Percentiles rank a stretch among this genome's conserved stretches.
These are phyloP conservation scores for Sordariomycetes sp. DNA, from an alignment of 2,329 filamentous ascomycete genomes.

Conservation along the genomic window DNA sequence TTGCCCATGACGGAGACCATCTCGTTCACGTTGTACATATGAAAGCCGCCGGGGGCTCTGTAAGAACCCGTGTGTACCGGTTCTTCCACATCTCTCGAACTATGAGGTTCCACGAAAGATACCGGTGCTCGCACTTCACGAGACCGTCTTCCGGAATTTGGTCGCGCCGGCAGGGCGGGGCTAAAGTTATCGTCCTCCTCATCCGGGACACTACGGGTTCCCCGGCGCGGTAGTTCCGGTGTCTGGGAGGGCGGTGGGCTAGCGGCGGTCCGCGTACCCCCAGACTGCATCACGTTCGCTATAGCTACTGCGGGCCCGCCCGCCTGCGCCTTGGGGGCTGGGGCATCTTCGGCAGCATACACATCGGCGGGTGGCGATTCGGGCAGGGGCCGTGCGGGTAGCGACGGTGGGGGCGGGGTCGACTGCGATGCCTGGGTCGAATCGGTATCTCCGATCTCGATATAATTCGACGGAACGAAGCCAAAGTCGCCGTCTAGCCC, in stretches of 20 bases:
- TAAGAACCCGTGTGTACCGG: not conserved
- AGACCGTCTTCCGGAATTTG: not conserved
- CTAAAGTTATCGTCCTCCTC: conserved; percentile 14
- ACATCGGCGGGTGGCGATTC: conserved; percentile 9
- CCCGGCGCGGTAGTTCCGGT: conserved; percentile 3
- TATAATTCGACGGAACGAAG: conserved; percentile 93
- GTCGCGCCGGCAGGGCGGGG: conserved; percentile 22
- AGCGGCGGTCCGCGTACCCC: not conserved
- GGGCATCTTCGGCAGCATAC: not conserved
- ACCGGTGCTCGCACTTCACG: not conserved
- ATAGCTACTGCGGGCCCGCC: conserved; percentile 6
- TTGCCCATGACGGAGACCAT: conserved; percentile 96
- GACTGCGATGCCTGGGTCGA: conserved; percentile 21
- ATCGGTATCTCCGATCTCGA: conserved; percentile 50
- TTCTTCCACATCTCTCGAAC: not conserved
- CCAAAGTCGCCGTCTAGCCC: conserved; percentile 76
- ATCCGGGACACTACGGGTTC: not conserved
- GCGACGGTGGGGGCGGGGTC: conserved; percentile 18
- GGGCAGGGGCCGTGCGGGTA: conserved; percentile 10
- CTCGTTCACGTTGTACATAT: conserved; percentile 93
- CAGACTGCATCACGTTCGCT: conserved; percentile 2
- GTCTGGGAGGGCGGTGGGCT: conserved; percentile 3
- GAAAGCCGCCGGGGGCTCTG: conserved; percentile 65
- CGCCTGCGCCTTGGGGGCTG: not conserved
- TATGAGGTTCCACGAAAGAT: not conserved